Base-by-base conservation (phyloP, 176 grass and related monocot species). In the Hsuehochloa calcarea region DNA sequence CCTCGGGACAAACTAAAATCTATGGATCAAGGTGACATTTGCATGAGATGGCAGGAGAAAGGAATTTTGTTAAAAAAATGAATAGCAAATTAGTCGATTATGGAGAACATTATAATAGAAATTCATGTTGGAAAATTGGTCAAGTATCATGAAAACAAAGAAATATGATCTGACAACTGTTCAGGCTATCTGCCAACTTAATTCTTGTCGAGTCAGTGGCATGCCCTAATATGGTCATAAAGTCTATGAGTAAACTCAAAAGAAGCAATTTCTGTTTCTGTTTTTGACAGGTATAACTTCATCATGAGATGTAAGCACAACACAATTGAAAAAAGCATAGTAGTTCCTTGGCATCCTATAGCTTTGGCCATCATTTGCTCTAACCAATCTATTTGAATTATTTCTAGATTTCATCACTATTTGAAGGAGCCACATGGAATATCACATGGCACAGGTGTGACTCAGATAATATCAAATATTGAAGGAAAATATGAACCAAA, bases 401-500 rank as follows among this genome's bases (percentile, higher is more conserved):
- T 63, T 82, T 85, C 43, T 65, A 9, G 22, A 65, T 72, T 65
- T 44, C 60, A 77, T 65, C 43, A 69, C 49, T 68, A 75, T 75
- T 51, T 65, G 56, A 27, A 51, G 62, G 12, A 85, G 23, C 31
- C 63, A 60, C 34, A 80, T 50, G 12, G 19, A 66, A 76, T 61
- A 41, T 54, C 8, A 7, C 56, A 75, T 84, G 58, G 59, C 31
- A 65, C 41, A 40, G 20, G 19, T 51, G 29, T 50, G 58, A 60
- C 11, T 50, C 51, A 70, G 23, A 67, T 17, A 69, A 75, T 37
- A 81, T 81, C 77, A 78, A 70, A 84, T 40, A 10, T 51, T 83
- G 25, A 79, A 84, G 55, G 79, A 71, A 43, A 64, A 37, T 22
- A 38, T 88, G 23, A 78, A 71, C 31, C 19, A 70, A 77, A 40